Conservation (phyloP, 192 early-diverging fungal species). For the Linnemannia schmuckeri region DNA sequence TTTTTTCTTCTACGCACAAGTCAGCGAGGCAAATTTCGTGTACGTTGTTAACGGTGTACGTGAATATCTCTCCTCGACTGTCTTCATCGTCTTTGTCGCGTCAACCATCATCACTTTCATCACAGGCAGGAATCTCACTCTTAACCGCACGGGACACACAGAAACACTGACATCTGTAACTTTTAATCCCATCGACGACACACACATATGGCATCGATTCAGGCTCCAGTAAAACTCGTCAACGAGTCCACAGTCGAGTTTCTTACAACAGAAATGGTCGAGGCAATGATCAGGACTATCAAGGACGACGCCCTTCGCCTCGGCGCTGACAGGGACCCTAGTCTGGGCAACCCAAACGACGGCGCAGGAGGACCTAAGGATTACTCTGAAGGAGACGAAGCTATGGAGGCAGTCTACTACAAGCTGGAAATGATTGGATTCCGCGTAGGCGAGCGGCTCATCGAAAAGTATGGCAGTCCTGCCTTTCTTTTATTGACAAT, state of each 20-base stretch:
- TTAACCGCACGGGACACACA: neutral
- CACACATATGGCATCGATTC: conserved; percentile 37
- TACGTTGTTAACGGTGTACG: neutral
- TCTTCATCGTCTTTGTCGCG: neutral
- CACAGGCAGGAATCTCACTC: neutral
- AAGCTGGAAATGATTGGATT: conserved; percentile 94
- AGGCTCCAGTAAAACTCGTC: conserved; percentile 55
- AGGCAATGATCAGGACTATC: conserved; percentile 71
- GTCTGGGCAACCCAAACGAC: conserved; percentile 38
- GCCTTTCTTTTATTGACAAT: neutral
- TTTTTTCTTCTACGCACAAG: neutral
- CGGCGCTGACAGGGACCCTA: conserved; percentile 30
- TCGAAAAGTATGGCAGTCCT: conserved; percentile 74
- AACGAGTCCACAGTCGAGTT: conserved; percentile 81
- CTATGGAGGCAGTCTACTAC: conserved; percentile 89
- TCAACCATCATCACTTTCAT: neutral
- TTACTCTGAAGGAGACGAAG: conserved; percentile 69
- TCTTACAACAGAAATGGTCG: conserved; percentile 83
- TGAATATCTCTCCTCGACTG: neutral
- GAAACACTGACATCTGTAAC: neutral
- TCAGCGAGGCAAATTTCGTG: neutral
- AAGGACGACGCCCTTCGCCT: conserved; percentile 54
- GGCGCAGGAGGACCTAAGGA: conserved; percentile 47
- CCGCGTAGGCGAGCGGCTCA: conserved; percentile 87
- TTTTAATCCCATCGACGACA: neutral